Percentiles rank a stretch among this genome's conserved stretches.
phyloP scores from a whole-genome alignment of 2,329 filamentous ascomycete species.

The Colletotrichum coccodes region DNA sequence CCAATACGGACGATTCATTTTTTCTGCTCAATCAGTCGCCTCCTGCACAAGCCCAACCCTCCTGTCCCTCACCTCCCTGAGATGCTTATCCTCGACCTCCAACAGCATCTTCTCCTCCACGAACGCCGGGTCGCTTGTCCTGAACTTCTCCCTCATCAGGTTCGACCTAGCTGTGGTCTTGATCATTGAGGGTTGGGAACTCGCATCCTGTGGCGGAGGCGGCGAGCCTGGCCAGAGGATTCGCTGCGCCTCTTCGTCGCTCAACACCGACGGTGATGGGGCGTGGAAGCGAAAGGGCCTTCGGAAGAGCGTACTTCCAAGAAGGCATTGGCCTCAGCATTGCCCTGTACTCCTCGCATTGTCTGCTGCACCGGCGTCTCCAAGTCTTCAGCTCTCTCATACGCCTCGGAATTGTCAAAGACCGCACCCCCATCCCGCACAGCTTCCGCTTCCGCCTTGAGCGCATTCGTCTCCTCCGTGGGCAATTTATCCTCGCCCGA shows the following conservation, averaged over 20 bases:
- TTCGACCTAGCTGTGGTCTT: conserved; percentile 34
- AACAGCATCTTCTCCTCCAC: conserved; percentile 53
- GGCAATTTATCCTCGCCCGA: conserved; percentile 40
- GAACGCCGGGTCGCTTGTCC: conserved; percentile 46
- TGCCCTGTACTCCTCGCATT: background rate
- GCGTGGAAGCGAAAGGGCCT: background rate
- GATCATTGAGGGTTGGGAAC: conserved; percentile 21
- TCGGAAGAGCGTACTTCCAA: no score
- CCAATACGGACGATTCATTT: background rate
- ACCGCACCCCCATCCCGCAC: conserved; percentile 31
- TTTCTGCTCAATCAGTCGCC: background rate
- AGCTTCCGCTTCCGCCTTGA: conserved; percentile 39
- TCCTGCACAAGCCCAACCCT: conserved; percentile 18
- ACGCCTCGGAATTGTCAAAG: background rate
- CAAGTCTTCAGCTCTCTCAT: background rate
- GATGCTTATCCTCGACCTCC: conserved; percentile 45
- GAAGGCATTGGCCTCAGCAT: background rate
- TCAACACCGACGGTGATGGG: background rate
- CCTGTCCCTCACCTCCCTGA: conserved; percentile 44
- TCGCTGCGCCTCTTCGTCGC: conserved; percentile 15
- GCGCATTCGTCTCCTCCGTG: conserved; percentile 41
- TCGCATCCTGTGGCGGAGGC: no score
- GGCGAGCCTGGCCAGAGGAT: conserved; percentile 8
- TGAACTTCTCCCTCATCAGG: conserved; percentile 50
- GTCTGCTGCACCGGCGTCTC: background rate